phyloP scores from a whole-genome alignment of 73 alveolate genomes.

The Blepharisma japonicum region DNA sequence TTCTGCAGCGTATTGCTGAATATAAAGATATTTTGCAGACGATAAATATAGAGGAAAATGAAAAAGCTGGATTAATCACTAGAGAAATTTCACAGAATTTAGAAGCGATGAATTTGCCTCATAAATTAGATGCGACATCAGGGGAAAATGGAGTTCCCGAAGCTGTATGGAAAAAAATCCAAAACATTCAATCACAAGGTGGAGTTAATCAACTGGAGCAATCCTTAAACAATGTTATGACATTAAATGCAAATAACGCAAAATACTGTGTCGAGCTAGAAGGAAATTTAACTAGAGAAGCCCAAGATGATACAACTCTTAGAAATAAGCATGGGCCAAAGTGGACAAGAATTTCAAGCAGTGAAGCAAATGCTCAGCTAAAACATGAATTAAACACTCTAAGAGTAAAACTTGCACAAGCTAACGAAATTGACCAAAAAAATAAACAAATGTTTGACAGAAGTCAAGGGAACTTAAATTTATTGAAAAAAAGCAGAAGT shows the following conservation, averaged over 20 bases:
- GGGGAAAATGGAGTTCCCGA: constrained; percentile 18
- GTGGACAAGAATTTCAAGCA: constrained; percentile 10
- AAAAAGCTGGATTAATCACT: neutral
- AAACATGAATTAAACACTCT: neutral
- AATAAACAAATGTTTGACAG: neutral
- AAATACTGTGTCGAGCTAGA: neutral
- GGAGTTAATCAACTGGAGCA: constrained; percentile 18
- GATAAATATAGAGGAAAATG: constrained; percentile 18
- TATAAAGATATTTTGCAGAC: constrained; percentile 10
- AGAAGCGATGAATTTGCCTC: constrained; percentile 17
- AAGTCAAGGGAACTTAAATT: neutral
- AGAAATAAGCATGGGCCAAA: neutral
- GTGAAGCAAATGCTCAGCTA: neutral
- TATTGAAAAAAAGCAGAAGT: constrained; percentile 4
- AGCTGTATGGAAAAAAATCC: constrained; percentile 24
- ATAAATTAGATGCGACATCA: neutral
- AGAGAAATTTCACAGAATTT: neutral
- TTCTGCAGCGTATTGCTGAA: neutral
- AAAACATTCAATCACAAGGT: constrained; percentile 15
- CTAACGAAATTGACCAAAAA: neutral
- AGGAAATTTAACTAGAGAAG: constrained; percentile 11
- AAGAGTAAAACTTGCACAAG: neutral
- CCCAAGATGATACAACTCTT: neutral
- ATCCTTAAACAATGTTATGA: neutral
- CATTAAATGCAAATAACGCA: neutral